phyloP scores from a whole-genome alignment of 2,329 filamentous ascomycete genomes.

The Colletotrichum gloeosporioides region DNA sequence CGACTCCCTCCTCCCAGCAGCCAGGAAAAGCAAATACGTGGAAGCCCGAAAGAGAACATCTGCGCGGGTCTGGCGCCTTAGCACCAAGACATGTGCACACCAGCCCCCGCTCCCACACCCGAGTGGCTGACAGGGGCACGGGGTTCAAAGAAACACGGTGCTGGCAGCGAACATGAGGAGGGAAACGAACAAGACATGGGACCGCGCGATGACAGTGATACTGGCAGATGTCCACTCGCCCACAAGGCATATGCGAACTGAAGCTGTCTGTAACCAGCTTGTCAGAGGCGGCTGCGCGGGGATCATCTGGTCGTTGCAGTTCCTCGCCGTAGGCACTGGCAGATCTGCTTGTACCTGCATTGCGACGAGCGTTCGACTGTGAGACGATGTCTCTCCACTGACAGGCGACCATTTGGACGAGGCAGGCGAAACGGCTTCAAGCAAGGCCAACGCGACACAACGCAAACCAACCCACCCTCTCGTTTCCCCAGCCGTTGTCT shows the following conservation, averaged over 20 bases:
- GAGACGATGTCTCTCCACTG: conserved; percentile 10
- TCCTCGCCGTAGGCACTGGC: neutral
- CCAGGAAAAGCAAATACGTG: neutral
- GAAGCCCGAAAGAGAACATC: neutral
- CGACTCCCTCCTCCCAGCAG: neutral
- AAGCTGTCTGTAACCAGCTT: neutral
- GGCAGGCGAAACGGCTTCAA: neutral
- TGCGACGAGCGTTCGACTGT: conserved; percentile 3
- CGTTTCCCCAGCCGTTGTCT: neutral
- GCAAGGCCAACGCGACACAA: neutral
- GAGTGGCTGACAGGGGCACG: conserved; percentile 6
- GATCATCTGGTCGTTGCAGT: neutral
- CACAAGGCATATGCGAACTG: neutral
- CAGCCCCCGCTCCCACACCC: neutral
- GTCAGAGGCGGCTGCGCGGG: neutral
- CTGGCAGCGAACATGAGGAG: neutral
- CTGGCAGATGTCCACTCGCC: neutral
- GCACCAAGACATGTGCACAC: neutral
- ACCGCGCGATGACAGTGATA: neutral
- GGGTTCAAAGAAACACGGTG: neutral
- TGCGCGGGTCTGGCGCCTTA: neutral
- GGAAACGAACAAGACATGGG: neutral
- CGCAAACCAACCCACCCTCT: neutral
- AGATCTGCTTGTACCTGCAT: conserved; percentile 5
- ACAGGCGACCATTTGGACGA: neutral